Evolutionary conservation across 768 basidiomycete genomes (phyloP).

Genomic region (Russula griseocarnosa): DNA sequence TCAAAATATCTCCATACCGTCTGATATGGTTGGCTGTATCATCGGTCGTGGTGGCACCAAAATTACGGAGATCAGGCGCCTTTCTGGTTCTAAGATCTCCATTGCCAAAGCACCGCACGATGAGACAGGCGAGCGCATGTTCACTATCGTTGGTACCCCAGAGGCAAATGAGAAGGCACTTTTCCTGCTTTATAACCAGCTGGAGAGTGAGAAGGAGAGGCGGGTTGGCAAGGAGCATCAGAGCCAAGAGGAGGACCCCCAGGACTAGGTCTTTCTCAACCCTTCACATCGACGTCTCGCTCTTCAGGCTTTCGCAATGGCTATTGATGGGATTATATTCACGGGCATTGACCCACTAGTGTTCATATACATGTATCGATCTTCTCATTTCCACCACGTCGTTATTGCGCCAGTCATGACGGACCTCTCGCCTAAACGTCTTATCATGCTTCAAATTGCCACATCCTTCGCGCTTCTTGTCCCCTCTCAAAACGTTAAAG

Average conservation of each 20-base stretch:
- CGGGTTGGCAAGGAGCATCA: constrained; percentile 81
- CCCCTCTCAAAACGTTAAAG: constrained; percentile 15
- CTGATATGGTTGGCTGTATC: constrained; percentile 97
- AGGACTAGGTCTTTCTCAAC: constrained; percentile 27
- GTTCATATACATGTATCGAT: constrained; percentile 29
- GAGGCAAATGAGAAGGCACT: constrained; percentile 97
- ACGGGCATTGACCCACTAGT: constrained; percentile 29
- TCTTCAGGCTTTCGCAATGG: constrained; percentile 20
- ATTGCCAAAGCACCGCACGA: constrained; percentile 99
- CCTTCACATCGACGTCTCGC: constrained; percentile 21
- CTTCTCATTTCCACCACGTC: constrained; percentile 25
- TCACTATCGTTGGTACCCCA: constrained; percentile 94
- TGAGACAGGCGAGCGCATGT: constrained; percentile 99
- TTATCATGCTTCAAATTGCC: constrained; percentile 16
- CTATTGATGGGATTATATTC: constrained; percentile 29
- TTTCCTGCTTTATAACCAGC: constrained; percentile 94
- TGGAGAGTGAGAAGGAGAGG: constrained; percentile 95
- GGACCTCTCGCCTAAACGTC: constrained; percentile 20
- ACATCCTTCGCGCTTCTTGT: constrained; percentile 20
- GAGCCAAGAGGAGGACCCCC: constrained; percentile 50
- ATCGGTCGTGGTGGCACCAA: constrained; percentile 96
- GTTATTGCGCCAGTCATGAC: constrained; percentile 22
- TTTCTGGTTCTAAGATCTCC: constrained; percentile 96
- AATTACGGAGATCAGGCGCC: constrained; percentile 97
- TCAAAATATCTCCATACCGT: constrained; percentile 98